A percentile compares a stretch with the other conserved stretches of the same genome.
Evolutionary conservation across 345 rosid species (phyloP).

Genomic region (Linum usitatissimum): DNA sequence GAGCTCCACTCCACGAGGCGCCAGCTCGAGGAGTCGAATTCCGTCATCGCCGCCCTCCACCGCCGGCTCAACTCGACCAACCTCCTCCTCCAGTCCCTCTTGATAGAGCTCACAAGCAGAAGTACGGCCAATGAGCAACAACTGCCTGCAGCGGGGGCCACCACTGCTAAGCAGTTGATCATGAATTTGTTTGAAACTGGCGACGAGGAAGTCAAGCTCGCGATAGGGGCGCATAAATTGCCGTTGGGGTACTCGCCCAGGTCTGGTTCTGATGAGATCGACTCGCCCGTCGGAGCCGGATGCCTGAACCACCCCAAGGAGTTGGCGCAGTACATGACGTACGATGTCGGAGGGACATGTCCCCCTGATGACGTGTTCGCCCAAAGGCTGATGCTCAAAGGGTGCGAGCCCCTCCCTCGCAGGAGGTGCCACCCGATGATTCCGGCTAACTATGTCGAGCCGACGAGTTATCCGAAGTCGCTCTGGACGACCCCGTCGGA

Average conservation of each 20-base stretch:
- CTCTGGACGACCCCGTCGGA: constrained; percentile 34
- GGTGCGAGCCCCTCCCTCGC: constrained; percentile 45
- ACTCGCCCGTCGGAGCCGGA: constrained; percentile 28
- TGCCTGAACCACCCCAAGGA: constrained; percentile 39
- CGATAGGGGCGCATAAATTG: constrained; percentile 30
- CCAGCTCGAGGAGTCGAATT: constrained; percentile 24
- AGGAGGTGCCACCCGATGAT: constrained; percentile 36
- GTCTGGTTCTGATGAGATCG: constrained; percentile 26
- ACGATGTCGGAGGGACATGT: constrained; percentile 35
- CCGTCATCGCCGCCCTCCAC: constrained; percentile 21
- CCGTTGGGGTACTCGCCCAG: constrained; percentile 31
- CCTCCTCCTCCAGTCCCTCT: constrained; percentile 23
- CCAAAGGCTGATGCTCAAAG: constrained; percentile 37
- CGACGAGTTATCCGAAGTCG: constrained; percentile 22
- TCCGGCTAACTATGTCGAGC: constrained; percentile 26
- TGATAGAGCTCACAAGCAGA: constrained; percentile 15
- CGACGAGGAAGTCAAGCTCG: constrained; percentile 27
- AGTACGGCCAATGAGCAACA: neutral
- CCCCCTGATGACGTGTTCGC: constrained; percentile 38
- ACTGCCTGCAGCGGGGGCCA: neutral
- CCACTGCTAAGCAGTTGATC: neutral
- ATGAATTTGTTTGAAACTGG: neutral
- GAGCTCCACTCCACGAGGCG: constrained; percentile 27
- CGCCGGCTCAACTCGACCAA: constrained; percentile 32
- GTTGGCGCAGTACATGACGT: constrained; percentile 30